Percentiles rank a stretch among this genome's conserved stretches.
phyloP scores from a whole-genome alignment of 1,284 basidiomycete species.

The Quambalaria eucalypti region DNA sequence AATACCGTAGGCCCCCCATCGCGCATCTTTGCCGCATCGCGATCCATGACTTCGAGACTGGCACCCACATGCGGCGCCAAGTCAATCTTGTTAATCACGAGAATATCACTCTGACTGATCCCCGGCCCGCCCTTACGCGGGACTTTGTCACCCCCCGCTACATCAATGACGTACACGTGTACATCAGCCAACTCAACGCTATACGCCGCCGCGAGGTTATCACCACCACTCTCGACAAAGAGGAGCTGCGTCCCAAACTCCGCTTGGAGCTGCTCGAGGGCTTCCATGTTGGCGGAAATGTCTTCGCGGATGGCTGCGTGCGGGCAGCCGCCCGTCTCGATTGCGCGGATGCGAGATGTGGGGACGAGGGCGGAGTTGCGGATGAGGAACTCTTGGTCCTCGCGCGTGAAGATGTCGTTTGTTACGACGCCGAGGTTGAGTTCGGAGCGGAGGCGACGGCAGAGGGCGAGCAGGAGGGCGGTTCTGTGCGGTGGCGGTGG shows the following conservation, averaged over 20 bases:
- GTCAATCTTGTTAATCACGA: conserved; percentile 68
- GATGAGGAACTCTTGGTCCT: conserved; percentile 96
- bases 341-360: conserved; percentile 73
- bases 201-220: conserved; percentile 91
- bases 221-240: conserved; percentile 93
- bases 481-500: conserved; percentile 76
- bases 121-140: conserved; percentile 91
- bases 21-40: conserved; percentile 84
- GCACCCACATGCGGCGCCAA: conserved; percentile 86
- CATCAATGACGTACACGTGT: conserved; percentile 51
- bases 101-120: conserved; percentile 68
- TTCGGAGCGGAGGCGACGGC: conserved; percentile 66
- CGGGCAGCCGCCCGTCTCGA: conserved; percentile 65
- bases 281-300: conserved; percentile 91
- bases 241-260: conserved; percentile 52
- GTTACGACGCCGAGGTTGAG: conserved; percentile 72
- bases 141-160: conserved; percentile 88
- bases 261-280: conserved; percentile 88
- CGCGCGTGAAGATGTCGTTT: conserved; percentile 55
- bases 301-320: conserved; percentile 62
- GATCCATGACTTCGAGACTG: conserved; percentile 85
- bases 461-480: conserved; percentile 84
- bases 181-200: conserved; percentile 88
- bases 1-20: conserved; percentile 90
- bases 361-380: conserved; percentile 76